Evolutionary conservation across 345 rosid genomes (phyloP), one percentile per base, ranked within the genome.

Genomic region (Brassica juncea): DNA sequence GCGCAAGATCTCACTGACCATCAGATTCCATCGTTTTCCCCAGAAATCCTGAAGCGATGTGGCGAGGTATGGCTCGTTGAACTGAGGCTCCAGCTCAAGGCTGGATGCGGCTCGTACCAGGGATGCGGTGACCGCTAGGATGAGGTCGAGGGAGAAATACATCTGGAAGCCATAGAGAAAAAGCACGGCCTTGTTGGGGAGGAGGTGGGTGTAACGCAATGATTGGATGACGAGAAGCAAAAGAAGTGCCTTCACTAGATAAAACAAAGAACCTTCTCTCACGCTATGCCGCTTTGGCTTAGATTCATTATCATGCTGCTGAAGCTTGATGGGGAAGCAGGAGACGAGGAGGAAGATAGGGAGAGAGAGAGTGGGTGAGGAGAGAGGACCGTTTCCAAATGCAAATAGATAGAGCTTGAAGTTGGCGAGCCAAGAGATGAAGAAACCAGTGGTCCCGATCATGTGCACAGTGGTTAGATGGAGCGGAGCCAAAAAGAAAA

Each of bases 1-100:
- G 9, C 66, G 66, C 66, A 61, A 15, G 66, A 61, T 61, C 66
- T 61, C 66, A 12, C 37, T 61, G 66, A 61, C 66, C 66, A 61
- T 14, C 66, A 61, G 66, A 15, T 61, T 61, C 66, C 66, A 61
- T 30, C 66, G 66, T 28, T 28, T 61, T 15, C 66, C 66, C 66
- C 66, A 61, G 66, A 61, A 61, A 28, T 61, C 66, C 37, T 61
- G 66, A 61, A 61, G 66, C 19, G 66, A 61, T 34, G 66, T 61
- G 37, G 66, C 66, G 37, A 14, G 66, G 66, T 61, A 61, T 4
- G 66, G 66, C 19, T 61, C 66, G 66, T 28, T 61, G 66, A 61
- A 61, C 9, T 61, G 66, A 28, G 37, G 37, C 37, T 61, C 66
- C 10, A 61, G 66, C 37, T 61, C 37, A 6, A 61, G 66, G 37